Percentiles rank a stretch among this genome's conserved stretches.
These are phyloP conservation scores for Fusarium sp. DNA, from an alignment of 2,329 filamentous ascomycete genomes.

Conservation along the genomic window DNA sequence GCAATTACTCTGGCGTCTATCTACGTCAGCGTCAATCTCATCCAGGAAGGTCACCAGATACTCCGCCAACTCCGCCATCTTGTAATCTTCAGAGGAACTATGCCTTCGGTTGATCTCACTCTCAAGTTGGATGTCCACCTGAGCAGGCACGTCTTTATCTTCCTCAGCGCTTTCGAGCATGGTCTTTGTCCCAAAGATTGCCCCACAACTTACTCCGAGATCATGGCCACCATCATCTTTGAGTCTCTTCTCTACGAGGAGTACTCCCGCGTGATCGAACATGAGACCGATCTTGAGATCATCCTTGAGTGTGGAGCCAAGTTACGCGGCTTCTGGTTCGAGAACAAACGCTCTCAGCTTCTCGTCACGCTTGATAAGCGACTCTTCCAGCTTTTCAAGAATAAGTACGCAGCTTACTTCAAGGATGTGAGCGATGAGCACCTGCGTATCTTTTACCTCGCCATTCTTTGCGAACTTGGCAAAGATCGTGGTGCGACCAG, in stretches of 20 bases:
- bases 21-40: constrained; percentile 59
- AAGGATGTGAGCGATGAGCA: constrained; percentile 49
- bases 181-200: constrained; percentile 53
- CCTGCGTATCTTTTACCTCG: constrained; percentile 57
- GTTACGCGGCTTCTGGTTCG: constrained; percentile 46
- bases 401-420: constrained; percentile 50
- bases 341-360: constrained; percentile 51
- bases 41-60: constrained; percentile 57
- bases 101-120: constrained; percentile 56
- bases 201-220: constrained; percentile 57
- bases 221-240: constrained; percentile 50
- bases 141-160: constrained; percentile 58
- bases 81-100: constrained; percentile 57
- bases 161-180: constrained; percentile 61
- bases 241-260: constrained; percentile 46
- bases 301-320: constrained; percentile 46
- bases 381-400: constrained; percentile 56
- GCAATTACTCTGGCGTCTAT: constrained; percentile 62
- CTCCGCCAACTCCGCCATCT: constrained; percentile 65
- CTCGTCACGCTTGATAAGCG: constrained; percentile 54
- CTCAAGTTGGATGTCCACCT: constrained; percentile 56
- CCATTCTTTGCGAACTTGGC: constrained; percentile 57
- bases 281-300: constrained; percentile 39
- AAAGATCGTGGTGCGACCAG: constrained; percentile 50
- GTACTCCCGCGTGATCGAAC: constrained; percentile 43